These are phyloP conservation scores for Psidium guajava DNA, from an alignment of 345 rosid species.

Conservation along the genomic window DNA sequence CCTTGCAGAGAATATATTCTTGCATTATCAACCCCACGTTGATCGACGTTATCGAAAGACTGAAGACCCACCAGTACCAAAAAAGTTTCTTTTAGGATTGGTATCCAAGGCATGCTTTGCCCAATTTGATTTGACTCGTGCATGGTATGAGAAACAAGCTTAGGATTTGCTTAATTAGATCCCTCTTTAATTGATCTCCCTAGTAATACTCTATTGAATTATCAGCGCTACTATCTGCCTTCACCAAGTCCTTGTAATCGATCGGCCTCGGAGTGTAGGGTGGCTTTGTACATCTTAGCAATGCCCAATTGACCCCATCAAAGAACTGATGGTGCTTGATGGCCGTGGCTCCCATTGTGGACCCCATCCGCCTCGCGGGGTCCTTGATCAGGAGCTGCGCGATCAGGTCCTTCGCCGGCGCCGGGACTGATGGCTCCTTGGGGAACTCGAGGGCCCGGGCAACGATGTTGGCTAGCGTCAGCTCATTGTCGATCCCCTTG, in stretches of 20 bases:
- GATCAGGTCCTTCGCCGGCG: slow-evolving; percentile 38
- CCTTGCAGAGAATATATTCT: no score
- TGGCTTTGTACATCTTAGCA: slow-evolving; percentile 41
- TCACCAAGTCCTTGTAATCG: background rate
- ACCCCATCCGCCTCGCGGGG: slow-evolving; percentile 37
- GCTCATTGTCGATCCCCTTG: slow-evolving; percentile 41
- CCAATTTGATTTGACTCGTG: background rate
- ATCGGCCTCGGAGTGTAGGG: slow-evolving; percentile 27
- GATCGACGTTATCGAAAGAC: no score
- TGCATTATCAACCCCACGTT: no score
- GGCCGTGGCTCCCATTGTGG: slow-evolving; percentile 42
- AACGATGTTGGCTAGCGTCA: slow-evolving; percentile 47
- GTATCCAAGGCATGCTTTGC: background rate
- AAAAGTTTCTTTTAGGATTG: background rate
- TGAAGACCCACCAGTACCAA: no score
- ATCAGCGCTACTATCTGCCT: background rate
- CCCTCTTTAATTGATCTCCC: background rate
- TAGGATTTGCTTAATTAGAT: background rate
- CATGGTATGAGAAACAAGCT: background rate
- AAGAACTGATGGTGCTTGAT: slow-evolving; percentile 45
- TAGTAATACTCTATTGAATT: slow-evolving; percentile 37
- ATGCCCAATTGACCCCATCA: slow-evolving; percentile 50
- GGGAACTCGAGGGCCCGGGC: slow-evolving; percentile 64
- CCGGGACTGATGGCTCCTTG: slow-evolving; percentile 34
- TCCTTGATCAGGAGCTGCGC: slow-evolving; percentile 44